Evolutionary conservation across 805 yeast species (phyloP), one percentile per base, ranked within the genome.

Genomic region (Candida sithepensis): DNA sequence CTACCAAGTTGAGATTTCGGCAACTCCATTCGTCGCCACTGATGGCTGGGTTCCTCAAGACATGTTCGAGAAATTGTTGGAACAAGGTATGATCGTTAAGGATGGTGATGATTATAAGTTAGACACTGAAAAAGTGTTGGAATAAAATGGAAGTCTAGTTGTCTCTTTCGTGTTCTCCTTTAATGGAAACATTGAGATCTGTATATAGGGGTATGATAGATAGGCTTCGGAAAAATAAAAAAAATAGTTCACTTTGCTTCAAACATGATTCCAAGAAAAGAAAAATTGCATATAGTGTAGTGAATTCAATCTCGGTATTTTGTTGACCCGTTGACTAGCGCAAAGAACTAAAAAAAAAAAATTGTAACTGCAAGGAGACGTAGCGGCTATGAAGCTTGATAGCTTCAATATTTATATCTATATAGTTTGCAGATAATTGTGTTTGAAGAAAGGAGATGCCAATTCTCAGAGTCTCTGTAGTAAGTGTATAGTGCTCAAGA

Each of bases 11-110:
- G 81, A 79, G 55, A 68, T 86, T 41, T 76, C 84, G 33, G 73
- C 82, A 5, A 76, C 82, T 43, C 97, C 97, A 38, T 91, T 89
- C 67, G 84, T 88, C 26, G 92, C 92, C 41, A 86, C 97, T 21
- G 85, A 87, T 46, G 97, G 97, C 4, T 92, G 97, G 96, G 78
- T 94, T 48, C 97, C 98, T 16, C 96, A 89, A 63, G 96, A 89
- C 62, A 81, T 89, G 85, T 91, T 92, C 61, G 84, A 81, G 30
- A 78, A 78, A 42, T 73, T 88, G 58, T 66, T 81, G 37, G 79
- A 81, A 19, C 82, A 82, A 51, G 94, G 92, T 0, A 73, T 84
- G 47, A 72, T 92, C 47, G 81, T 78, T 45, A 76, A 81, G 52
- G 75, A 75, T 18, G 65, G 58, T 23, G 79, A 76, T 19, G 75